phyloP scores from a whole-genome alignment of 1,284 basidiomycete species.

The Ceratobasidium sp. region DNA sequence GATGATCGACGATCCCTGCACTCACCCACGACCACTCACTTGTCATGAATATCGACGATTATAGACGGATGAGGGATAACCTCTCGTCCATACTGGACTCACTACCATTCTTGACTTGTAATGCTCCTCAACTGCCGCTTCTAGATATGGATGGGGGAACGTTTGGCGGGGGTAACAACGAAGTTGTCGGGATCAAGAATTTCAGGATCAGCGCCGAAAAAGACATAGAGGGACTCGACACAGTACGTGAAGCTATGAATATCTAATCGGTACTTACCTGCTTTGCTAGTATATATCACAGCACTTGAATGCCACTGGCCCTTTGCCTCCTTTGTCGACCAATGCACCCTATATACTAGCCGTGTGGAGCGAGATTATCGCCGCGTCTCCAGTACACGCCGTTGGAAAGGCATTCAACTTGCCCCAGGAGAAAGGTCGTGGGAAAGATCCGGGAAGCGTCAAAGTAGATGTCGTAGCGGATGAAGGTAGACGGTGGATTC shows the following conservation, averaged over 20 bases:
- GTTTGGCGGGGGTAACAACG: slow-evolving; percentile 31
- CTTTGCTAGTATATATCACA: slow-evolving; percentile 33
- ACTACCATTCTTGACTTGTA: slow-evolving; percentile 28
- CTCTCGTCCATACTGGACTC: slow-evolving; percentile 36
- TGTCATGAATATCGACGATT: slow-evolving; percentile 39
- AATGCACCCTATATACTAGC: slow-evolving; percentile 80
- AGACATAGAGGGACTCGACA: slow-evolving; percentile 46
- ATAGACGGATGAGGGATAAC: slow-evolving; percentile 42
- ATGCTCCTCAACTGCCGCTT: slow-evolving; percentile 14
- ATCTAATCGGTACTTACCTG: background rate
- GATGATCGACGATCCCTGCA: slow-evolving; percentile 18
- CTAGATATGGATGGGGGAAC: slow-evolving; percentile 31
- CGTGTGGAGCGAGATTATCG: slow-evolving; percentile 79
- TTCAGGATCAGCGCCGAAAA: slow-evolving; percentile 45
- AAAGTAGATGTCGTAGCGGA: slow-evolving; percentile 85
- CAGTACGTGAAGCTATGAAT: slow-evolving; percentile 9
- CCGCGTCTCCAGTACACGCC: slow-evolving; percentile 68
- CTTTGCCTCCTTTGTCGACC: slow-evolving; percentile 66
- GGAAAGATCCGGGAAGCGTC: slow-evolving; percentile 56
- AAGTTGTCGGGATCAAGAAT: slow-evolving; percentile 44
- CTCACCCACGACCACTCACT: slow-evolving; percentile 27
- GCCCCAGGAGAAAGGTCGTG: slow-evolving; percentile 51
- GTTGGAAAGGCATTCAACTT: slow-evolving; percentile 66
- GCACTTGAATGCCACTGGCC: slow-evolving; percentile 20
- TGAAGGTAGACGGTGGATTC: slow-evolving; percentile 76